phyloP scores from a whole-genome alignment of 805 yeast genomes.

The Ogataea allantospora region DNA sequence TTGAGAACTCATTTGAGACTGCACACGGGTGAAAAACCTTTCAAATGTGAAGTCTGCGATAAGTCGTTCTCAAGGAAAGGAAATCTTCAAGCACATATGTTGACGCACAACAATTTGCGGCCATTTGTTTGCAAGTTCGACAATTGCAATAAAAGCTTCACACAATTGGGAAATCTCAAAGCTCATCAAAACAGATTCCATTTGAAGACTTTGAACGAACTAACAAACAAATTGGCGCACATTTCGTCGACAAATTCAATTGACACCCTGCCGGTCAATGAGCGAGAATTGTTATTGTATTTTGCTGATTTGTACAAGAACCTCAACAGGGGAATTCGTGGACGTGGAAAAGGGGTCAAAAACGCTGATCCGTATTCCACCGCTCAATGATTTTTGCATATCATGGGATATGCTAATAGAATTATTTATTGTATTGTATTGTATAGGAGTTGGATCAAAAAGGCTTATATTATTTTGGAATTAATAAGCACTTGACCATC shows the following conservation, averaged over 20 bases:
- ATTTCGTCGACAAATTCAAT: constrained; percentile 46
- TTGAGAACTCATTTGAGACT: constrained; percentile 79
- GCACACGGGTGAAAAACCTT: constrained; percentile 93
- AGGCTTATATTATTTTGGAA: not conserved
- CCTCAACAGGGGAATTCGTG: constrained; percentile 87
- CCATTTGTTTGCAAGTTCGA: constrained; percentile 82
- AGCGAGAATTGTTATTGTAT: constrained; percentile 68
- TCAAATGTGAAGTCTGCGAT: constrained; percentile 71
- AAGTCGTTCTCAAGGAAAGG: constrained; percentile 87
- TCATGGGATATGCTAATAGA: constrained; percentile 4
- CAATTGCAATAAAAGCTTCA: constrained; percentile 77
- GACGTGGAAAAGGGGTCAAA: constrained; percentile 62
- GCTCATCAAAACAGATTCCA: constrained; percentile 94
- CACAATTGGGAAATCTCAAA: constrained; percentile 90
- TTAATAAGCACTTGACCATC: not conserved
- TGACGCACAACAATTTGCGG: constrained; percentile 76
- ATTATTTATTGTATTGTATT: constrained; percentile 8
- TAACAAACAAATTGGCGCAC: constrained; percentile 68
- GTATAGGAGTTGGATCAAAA: constrained; percentile 3
- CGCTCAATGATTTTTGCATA: not conserved
- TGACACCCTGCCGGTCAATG: constrained; percentile 51
- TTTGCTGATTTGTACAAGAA: constrained; percentile 83
- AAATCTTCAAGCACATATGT: constrained; percentile 80
- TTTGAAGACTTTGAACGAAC: constrained; percentile 59
- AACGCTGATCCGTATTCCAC: constrained; percentile 7